phyloP scores from a whole-genome alignment of 345 rosid species.

The Camelina hispida region DNA sequence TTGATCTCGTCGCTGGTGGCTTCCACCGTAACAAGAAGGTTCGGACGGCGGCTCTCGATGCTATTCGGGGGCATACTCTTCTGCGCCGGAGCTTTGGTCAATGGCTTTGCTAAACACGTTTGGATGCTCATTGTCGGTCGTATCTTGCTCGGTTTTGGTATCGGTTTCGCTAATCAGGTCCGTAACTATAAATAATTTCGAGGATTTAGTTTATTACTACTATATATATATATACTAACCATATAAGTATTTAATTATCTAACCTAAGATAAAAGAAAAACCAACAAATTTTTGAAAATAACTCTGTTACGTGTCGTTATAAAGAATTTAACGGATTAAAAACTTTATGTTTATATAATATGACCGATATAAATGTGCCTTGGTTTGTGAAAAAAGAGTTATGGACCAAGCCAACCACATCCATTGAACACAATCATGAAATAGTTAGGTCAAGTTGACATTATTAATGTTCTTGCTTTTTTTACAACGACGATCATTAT shows the following conservation, averaged over 20 bases:
- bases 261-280: too few relatives aligned
- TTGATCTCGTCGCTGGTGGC: conserved; percentile 80
- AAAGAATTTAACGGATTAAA: not conserved
- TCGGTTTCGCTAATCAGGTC: conserved; percentile 99
- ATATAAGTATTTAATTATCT: not conserved
- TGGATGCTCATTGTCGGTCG: conserved; percentile 96
- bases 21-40: conserved; percentile 68
- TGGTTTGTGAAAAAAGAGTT: conserved; percentile 23
- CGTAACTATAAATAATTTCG: not conserved
- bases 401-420: conserved; percentile 36
- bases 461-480: conserved; percentile 21
- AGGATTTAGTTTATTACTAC: not conserved
- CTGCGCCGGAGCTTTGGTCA: conserved; percentile 80
- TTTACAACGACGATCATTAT: conserved; percentile 13
- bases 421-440: conserved; percentile 37
- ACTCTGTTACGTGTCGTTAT: not conserved
- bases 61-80: conserved; percentile 87
- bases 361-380: conserved; percentile 28
- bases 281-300: not conserved
- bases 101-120: conserved; percentile 73
- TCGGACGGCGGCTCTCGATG: conserved; percentile 87
- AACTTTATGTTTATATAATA: not conserved
- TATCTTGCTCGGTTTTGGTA: conserved; percentile 90
- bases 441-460: conserved; percentile 35
- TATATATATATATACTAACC: too few relatives aligned